phyloP scores from a whole-genome alignment of 805 yeast species.

The Torulaspora delbrueckii region DNA sequence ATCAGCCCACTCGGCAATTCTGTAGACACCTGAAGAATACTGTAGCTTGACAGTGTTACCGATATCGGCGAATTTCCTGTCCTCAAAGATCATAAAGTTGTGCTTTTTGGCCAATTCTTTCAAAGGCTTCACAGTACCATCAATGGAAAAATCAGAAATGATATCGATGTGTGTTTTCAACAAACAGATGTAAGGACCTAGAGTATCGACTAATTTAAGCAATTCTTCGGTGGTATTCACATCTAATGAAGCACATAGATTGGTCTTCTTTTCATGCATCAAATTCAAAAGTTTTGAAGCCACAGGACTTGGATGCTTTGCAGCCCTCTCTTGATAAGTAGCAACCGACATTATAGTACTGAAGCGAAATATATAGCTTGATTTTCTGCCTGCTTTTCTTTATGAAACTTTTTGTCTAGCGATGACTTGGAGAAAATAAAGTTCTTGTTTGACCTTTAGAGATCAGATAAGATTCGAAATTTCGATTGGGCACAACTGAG shows the following conservation, averaged over 20 bases:
- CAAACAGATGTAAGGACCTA: slow-evolving; percentile 89
- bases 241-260: slow-evolving; percentile 92
- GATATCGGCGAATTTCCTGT: slow-evolving; percentile 96
- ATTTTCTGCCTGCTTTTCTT: too few relatives aligned
- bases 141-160: slow-evolving; percentile 80
- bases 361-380: not conserved
- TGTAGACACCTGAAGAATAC: slow-evolving; percentile 83
- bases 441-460: not conserved
- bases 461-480: not conserved
- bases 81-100: slow-evolving; percentile 90
- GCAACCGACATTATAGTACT: slow-evolving; percentile 23
- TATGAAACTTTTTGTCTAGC: slow-evolving; percentile 1
- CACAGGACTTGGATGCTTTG: slow-evolving; percentile 65
- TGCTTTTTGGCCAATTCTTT: slow-evolving; percentile 70
- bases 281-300: slow-evolving; percentile 68
- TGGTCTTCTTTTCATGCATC: slow-evolving; percentile 77
- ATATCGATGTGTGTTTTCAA: slow-evolving; percentile 95
- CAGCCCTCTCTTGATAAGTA: slow-evolving; percentile 67
- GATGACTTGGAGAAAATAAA: not conserved
- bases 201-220: slow-evolving; percentile 60
- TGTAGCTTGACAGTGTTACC: slow-evolving; percentile 96
- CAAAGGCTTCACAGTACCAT: slow-evolving; percentile 72
- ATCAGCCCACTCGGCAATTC: slow-evolving; percentile 91
- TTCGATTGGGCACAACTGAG: not conserved
- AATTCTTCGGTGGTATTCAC: slow-evolving; percentile 77